Conservation (phyloP, 2,329 filamentous ascomycete species). For the Venturia asperata region DNA sequence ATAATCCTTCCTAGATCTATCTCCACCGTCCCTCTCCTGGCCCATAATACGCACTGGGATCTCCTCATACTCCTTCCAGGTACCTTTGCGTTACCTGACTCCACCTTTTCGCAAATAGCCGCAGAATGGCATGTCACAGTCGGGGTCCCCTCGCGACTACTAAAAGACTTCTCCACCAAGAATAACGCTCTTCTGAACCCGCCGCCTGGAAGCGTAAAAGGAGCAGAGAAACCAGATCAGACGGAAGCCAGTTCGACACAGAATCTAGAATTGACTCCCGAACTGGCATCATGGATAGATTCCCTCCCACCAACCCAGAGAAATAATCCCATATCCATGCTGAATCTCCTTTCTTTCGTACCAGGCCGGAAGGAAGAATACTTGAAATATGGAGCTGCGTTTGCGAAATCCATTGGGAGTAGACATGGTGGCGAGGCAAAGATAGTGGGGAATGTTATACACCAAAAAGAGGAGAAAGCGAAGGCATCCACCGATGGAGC, state of each 20-base stretch:
- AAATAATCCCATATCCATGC: slow-evolving; percentile 51
- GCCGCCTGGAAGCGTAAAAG: slow-evolving; percentile 29
- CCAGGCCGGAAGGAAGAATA: slow-evolving; percentile 47
- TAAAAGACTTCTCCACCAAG: slow-evolving; percentile 32
- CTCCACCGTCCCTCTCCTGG: slow-evolving; percentile 37
- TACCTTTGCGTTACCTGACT: slow-evolving; percentile 25
- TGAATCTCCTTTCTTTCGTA: slow-evolving; percentile 55
- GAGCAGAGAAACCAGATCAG: slow-evolving; percentile 16
- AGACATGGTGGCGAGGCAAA: slow-evolving; percentile 53
- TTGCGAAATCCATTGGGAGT: slow-evolving; percentile 43
- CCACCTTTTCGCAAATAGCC: slow-evolving; percentile 25
- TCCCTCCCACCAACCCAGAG: slow-evolving; percentile 22
- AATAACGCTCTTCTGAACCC: slow-evolving; percentile 37
- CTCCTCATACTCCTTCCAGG: slow-evolving; percentile 41
- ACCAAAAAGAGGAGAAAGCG: not conserved
- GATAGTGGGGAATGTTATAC: slow-evolving; percentile 50
- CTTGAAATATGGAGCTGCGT: slow-evolving; percentile 51
- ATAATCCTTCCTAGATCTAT: slow-evolving; percentile 42
- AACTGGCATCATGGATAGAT: slow-evolving; percentile 46
- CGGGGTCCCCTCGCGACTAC: slow-evolving; percentile 40
- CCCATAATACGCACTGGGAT: slow-evolving; percentile 39
- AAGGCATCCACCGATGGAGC: not conserved
- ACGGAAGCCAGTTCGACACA: slow-evolving; percentile 30
- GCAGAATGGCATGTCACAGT: slow-evolving; percentile 34
- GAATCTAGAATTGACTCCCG: slow-evolving; percentile 46